Conservation (phyloP, 257 asterid species). For the Rehmannia glutinosa region DNA sequence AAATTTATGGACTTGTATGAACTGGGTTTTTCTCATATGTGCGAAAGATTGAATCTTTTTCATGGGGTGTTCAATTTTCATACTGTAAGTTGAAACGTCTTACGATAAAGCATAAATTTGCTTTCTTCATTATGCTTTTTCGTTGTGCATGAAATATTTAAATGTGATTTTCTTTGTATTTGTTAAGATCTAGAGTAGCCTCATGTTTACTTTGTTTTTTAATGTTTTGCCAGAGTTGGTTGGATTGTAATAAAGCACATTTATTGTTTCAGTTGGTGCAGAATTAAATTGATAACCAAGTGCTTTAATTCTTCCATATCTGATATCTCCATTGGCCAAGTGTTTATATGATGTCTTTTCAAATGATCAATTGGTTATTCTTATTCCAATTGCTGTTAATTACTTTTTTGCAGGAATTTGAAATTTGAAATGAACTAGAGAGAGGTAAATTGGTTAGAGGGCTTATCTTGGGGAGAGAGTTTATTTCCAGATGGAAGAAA, state of each 20-base stretch:
- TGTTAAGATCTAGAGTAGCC: not conserved
- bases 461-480: constrained; percentile 11
- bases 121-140: not conserved
- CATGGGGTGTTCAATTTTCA: not conserved
- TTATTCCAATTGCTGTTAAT: not conserved
- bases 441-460: constrained; percentile 4
- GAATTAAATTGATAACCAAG: too few species aligned
- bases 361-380: not conserved
- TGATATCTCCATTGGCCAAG: not conserved
- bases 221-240: constrained; percentile 14
- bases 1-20: constrained; percentile 10
- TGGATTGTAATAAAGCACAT: constrained; percentile 21
- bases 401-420: constrained; percentile 17
- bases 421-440: constrained; percentile 27
- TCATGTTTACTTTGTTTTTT: not conserved
- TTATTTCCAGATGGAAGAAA: constrained; percentile 32
- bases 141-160: not conserved
- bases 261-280: constrained; percentile 21
- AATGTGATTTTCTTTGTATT: not conserved
- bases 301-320: not conserved
- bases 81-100: constrained; percentile 7
- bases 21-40: constrained; percentile 17
- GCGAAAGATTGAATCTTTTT: constrained; percentile 5
- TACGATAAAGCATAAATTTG: not conserved
- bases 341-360: not conserved